Evolutionary conservation across 371 early-diverging fungal genomes (phyloP), one percentile per base, ranked within the genome.

Genomic region (Saksenaea oblongispora): DNA sequence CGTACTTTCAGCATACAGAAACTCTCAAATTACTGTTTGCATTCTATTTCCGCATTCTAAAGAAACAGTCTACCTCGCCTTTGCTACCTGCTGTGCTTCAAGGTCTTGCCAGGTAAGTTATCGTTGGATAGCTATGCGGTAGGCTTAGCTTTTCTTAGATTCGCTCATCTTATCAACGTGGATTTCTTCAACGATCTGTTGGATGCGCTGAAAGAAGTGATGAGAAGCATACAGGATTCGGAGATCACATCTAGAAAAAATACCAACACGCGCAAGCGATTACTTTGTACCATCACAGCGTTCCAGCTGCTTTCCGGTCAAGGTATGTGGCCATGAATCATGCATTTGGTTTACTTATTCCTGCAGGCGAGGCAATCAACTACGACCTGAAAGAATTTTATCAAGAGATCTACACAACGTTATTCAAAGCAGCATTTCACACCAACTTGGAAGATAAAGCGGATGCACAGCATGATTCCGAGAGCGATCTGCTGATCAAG

Each of bases 131-230:
- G 37, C 34, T 22, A 36, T n/a, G 24, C 34, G 57, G 34, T 31
- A 57, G 44, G 44, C 17, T 44, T 44, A 2, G 47, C 55, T 26
- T 17, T 24, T 42, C 13, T 15, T 74, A 86, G 88, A 62, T 95
- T 93, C 79, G 92, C 95, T 0, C 97, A 96, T 71, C 80, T 96
- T 56, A 96, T 97, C 73, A 95, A 89, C 65, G 89, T 97, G 10
- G 97, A 96, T 69, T 95, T 95, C 68, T 97, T 96, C 73, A 83
- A 85, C n/a, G 98, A 97, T 71, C 68, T 97, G 62, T 73, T 96
- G 56, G 81, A 84, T 31, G 84, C 91, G 10, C 84, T 97, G 27
- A 91, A 92, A 66, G 87, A 83, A 56, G 93, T 97, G 31, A 87
- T 93, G 84, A 73, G 80, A 39, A 60, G 65, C 1, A 63, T 75